Percentiles rank a stretch among this genome's conserved stretches.
Evolutionary conservation across 768 basidiomycete genomes (phyloP).

Genomic region (Mrakia blollopis): DNA sequence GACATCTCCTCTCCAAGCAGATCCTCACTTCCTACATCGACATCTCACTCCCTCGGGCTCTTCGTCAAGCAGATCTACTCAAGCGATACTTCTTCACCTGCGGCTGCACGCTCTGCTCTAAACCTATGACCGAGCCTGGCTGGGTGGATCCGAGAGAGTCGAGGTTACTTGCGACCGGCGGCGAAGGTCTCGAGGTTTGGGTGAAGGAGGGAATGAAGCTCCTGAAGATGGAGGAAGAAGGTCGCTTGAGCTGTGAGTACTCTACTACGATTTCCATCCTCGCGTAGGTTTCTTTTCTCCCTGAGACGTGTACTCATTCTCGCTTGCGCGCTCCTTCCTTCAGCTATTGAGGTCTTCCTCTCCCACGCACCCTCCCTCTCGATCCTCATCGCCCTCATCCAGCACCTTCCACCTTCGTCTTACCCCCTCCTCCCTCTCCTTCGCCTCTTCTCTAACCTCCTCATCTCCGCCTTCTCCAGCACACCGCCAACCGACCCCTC

Average conservation of each 20-base stretch:
- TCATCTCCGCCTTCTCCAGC: constrained; percentile 50
- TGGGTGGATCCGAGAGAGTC: constrained; percentile 59
- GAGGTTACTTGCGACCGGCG: not conserved
- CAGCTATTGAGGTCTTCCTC: constrained; percentile 54
- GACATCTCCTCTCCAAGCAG: constrained; percentile 45
- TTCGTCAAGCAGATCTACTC: constrained; percentile 46
- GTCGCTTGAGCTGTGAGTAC: constrained; percentile 23
- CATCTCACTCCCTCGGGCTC: constrained; percentile 59
- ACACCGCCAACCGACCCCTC: constrained; percentile 42
- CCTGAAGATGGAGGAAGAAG: constrained; percentile 31
- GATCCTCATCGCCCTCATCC: constrained; percentile 59
- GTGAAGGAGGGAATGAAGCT: constrained; percentile 25
- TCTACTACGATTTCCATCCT: constrained; percentile 24
- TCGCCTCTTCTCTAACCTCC: constrained; percentile 58
- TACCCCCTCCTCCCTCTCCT: constrained; percentile 73
- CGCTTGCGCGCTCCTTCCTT: not conserved
- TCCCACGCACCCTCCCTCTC: constrained; percentile 52
- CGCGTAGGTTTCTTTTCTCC: constrained; percentile 4
- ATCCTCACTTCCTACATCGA: constrained; percentile 81
- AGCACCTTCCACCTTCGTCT: constrained; percentile 58
- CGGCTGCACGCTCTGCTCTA: constrained; percentile 57
- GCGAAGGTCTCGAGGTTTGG: constrained; percentile 3
- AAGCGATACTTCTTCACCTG: constrained; percentile 79
- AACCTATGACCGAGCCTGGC: constrained; percentile 5
- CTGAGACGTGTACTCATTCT: not conserved